A percentile compares a stretch with the other conserved stretches of the same genome.
Evolutionary conservation across 2,329 filamentous ascomycete genomes (phyloP).

Genomic region (Escovopsis sp.): DNA sequence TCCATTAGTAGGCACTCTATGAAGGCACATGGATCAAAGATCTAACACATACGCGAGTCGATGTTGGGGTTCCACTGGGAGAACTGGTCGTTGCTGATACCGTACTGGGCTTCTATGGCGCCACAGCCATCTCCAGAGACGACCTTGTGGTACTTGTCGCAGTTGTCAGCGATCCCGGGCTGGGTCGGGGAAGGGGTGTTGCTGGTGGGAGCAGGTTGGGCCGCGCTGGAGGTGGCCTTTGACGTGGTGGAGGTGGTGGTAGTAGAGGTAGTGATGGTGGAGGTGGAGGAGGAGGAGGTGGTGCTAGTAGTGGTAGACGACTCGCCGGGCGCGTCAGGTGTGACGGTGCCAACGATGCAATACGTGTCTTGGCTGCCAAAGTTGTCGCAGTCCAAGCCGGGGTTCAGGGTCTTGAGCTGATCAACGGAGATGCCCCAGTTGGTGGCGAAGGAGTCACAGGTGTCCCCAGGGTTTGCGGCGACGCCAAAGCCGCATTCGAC

Average conservation of each 20-base stretch:
- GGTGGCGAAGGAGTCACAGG: constrained; percentile 12
- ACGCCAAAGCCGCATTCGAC: constrained; percentile 8
- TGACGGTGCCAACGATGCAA: constrained; percentile 10
- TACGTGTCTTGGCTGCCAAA: constrained; percentile 8
- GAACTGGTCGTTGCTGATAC: too few species aligned
- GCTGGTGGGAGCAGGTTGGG: neutral
- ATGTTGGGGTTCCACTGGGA: too few species aligned
- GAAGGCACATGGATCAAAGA: too few species aligned
- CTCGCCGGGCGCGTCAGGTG: neutral
- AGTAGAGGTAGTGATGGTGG: neutral
- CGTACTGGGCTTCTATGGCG: too few species aligned
- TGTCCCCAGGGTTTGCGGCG: constrained; percentile 10
- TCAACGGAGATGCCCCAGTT: constrained; percentile 11
- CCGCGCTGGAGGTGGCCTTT: neutral
- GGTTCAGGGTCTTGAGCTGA: constrained; percentile 11
- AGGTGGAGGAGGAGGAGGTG: neutral
- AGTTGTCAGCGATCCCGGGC: too few species aligned
- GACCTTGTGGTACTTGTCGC: too few species aligned
- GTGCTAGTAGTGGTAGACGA: too few species aligned
- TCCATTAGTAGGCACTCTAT: too few species aligned
- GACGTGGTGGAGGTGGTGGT: neutral
- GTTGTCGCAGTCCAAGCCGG: constrained; percentile 11
- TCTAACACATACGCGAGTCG: too few species aligned
- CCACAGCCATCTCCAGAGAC: too few species aligned
- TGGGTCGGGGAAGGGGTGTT: neutral